Percentiles rank a stretch among this genome's conserved stretches.
Conservation (phyloP, 371 early-diverging fungal genomes). For the Mucor sp. region DNA sequence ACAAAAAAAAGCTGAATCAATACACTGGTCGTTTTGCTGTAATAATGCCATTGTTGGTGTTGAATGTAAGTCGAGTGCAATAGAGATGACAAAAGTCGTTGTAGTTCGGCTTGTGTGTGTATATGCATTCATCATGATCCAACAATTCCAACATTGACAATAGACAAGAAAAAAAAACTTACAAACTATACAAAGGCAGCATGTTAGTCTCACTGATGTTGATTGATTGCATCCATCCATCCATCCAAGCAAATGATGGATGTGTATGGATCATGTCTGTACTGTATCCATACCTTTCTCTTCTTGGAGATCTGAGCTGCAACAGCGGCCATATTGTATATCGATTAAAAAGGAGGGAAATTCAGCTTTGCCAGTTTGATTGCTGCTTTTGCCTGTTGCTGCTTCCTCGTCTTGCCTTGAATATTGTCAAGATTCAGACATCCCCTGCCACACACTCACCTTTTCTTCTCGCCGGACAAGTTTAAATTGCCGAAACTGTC, state of each 20-base stretch:
- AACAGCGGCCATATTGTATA: slow-evolving; percentile 41
- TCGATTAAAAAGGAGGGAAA: slow-evolving; percentile 35
- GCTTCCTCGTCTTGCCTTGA: background rate
- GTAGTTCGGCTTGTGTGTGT: background rate
- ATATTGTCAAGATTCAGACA: background rate
- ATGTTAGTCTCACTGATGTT: background rate
- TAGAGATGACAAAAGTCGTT: background rate
- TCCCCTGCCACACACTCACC: background rate
- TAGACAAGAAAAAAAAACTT: slow-evolving; percentile 29
- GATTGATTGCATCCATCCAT: slow-evolving; percentile 28
- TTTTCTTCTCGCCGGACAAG: background rate
- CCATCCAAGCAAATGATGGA: background rate
- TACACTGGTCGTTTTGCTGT: background rate
- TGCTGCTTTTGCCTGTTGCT: slow-evolving; percentile 6
- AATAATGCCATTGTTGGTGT: background rate
- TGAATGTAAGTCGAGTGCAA: background rate
- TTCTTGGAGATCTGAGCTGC: slow-evolving; percentile 74
- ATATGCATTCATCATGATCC: background rate
- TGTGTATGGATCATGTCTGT: background rate
- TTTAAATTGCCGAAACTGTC: background rate
- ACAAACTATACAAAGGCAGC: slow-evolving; percentile 42
- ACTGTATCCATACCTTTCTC: slow-evolving; percentile 62
- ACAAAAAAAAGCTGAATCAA: background rate
- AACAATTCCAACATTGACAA: background rate
- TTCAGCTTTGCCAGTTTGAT: slow-evolving; percentile 11